These are phyloP conservation scores for Crotalaria pallida DNA, from an alignment of 306 rosid species.

Conservation along the genomic window DNA sequence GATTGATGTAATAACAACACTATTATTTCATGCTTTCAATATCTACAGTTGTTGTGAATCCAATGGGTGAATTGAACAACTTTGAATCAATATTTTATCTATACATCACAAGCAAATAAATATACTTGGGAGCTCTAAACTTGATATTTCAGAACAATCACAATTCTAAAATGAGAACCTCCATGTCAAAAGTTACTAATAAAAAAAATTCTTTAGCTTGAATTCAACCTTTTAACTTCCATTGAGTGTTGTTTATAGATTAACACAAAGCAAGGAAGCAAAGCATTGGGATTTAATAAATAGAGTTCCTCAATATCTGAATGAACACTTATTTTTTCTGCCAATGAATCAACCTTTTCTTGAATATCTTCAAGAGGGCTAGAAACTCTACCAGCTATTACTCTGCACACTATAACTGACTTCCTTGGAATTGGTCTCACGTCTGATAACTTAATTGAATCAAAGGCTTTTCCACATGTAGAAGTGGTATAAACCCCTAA, in stretches of 20 bases:
- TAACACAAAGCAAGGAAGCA: slow-evolving; percentile 62
- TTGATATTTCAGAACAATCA: not conserved
- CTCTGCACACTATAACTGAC: slow-evolving; percentile 54
- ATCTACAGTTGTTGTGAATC: not conserved
- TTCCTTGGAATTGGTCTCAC: slow-evolving; percentile 24
- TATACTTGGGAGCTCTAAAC: not conserved
- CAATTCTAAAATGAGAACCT: slow-evolving; percentile 4
- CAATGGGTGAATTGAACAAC: not conserved
- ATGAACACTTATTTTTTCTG: slow-evolving; percentile 16
- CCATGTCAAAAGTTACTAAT: not conserved
- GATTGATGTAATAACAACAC: not conserved
- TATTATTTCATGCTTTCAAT: not conserved
- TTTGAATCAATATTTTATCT: not conserved
- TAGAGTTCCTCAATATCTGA: slow-evolving; percentile 37
- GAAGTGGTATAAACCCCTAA: slow-evolving; percentile 36
- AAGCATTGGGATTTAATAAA: slow-evolving; percentile 40
- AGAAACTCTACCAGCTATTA: slow-evolving; percentile 53
- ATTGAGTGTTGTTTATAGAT: slow-evolving; percentile 29
- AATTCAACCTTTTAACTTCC: not conserved
- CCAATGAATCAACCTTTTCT: slow-evolving; percentile 26
- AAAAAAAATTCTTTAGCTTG: not conserved
- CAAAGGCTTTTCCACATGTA: slow-evolving; percentile 45
- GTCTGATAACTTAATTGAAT: slow-evolving; percentile 9
- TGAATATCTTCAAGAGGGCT: slow-evolving; percentile 12
- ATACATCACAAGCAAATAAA: not conserved